Evolutionary conservation across 192 early-diverging fungal species (phyloP).

Genomic region (Umbelopsis isabellina): DNA sequence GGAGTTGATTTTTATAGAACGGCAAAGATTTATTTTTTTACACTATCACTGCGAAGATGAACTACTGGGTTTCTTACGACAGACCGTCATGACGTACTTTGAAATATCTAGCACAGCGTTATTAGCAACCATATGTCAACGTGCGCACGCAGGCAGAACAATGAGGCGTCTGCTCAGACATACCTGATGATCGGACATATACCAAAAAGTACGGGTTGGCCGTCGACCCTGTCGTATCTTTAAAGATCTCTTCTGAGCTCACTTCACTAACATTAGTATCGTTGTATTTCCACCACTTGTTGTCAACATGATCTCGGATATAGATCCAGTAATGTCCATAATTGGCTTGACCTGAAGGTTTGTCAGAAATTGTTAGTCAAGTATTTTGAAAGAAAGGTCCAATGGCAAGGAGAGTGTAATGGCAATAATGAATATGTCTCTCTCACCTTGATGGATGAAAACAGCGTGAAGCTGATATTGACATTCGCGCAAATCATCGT

Average conservation of each 20-base stretch:
- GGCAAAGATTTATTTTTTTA: no score
- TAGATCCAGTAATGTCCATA: slow-evolving; percentile 87
- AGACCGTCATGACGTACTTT: slow-evolving; percentile 20
- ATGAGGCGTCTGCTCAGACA: no score
- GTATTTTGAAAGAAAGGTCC: no score
- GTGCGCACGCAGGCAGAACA: no score
- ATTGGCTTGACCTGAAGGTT: slow-evolving; percentile 47
- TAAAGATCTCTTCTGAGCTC: slow-evolving; percentile 57
- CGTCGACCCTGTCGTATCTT: slow-evolving; percentile 50
- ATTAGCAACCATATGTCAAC: not conserved
- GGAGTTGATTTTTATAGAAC: not conserved
- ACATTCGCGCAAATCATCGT: slow-evolving; percentile 35
- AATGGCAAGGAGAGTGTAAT: no score
- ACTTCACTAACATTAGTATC: slow-evolving; percentile 69
- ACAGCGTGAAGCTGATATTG: slow-evolving; percentile 75
- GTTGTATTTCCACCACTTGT: slow-evolving; percentile 77
- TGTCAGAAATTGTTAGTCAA: not conserved
- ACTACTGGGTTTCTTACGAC: slow-evolving; percentile 22
- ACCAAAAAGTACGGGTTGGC: slow-evolving; percentile 79
- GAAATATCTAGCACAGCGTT: not conserved
- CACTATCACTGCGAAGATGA: not conserved
- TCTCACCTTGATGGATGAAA: slow-evolving; percentile 71
- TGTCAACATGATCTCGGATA: slow-evolving; percentile 56
- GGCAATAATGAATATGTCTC: no score
- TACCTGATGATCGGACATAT: slow-evolving; percentile 55